Conservation (phyloP, 768 basidiomycete genomes). For the Mycena galopus region DNA sequence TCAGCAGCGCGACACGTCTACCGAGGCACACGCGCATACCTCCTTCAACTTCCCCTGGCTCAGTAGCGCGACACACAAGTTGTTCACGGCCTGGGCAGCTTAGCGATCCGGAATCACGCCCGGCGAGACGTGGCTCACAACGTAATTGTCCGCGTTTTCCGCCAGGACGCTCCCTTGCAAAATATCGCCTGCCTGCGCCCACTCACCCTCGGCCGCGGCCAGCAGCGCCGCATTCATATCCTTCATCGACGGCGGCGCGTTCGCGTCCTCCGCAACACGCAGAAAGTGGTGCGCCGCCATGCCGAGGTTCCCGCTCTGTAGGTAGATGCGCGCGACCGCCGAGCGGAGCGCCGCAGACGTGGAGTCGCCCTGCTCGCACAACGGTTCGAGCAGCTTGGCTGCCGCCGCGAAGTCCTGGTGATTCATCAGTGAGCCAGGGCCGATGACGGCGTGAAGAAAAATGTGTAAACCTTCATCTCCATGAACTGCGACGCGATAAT, state of each 20-base stretch:
- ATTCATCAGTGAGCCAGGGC: neutral
- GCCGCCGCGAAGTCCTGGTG: conserved; percentile 80
- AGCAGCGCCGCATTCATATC: conserved; percentile 77
- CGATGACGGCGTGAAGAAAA: neutral
- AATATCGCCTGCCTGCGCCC: conserved; percentile 63
- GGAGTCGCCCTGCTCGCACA: conserved; percentile 60
- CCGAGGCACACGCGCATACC: conserved; percentile 58
- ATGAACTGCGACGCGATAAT: conserved; percentile 86
- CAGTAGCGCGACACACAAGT: conserved; percentile 78
- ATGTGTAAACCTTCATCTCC: conserved; percentile 79
- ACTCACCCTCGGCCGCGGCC: conserved; percentile 78
- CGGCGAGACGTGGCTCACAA: conserved; percentile 54
- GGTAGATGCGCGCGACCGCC: conserved; percentile 78
- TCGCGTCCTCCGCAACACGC: conserved; percentile 58
- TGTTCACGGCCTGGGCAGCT: conserved; percentile 73
- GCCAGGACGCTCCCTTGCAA: conserved; percentile 57
- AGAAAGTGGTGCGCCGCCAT: conserved; percentile 72
- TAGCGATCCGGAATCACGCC: neutral
- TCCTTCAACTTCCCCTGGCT: conserved; percentile 81
- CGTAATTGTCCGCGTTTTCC: conserved; percentile 70
- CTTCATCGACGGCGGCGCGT: conserved; percentile 58
- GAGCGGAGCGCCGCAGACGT: conserved; percentile 71
- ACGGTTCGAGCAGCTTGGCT: conserved; percentile 73
- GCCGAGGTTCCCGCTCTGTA: conserved; percentile 77
- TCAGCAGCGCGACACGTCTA: neutral